Conservation (phyloP, 148 eudicot genomes). For the Vaccinium darrowii region DNA sequence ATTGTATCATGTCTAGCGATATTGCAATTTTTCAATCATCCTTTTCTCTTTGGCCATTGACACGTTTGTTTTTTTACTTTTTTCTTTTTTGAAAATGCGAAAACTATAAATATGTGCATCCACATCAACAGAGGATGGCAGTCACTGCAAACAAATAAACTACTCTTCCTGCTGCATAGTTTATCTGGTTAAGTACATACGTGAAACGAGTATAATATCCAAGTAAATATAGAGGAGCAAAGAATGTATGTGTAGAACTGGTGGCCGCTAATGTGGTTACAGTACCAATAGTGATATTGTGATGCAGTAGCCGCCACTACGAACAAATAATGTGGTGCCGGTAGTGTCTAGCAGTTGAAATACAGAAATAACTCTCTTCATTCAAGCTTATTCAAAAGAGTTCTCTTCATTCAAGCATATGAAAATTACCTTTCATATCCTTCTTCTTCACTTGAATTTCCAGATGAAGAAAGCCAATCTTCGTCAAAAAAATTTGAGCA, state of each 20-base stretch:
- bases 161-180: not conserved
- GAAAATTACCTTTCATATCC: conserved; percentile 61
- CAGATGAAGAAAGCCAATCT: conserved; percentile 91
- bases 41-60: not conserved
- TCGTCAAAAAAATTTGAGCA: conserved; percentile 78
- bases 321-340: not conserved
- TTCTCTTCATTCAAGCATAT: not conserved
- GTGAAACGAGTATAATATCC: not conserved
- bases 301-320: not conserved
- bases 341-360: not conserved
- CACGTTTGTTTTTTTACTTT: not conserved
- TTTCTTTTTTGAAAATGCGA: not conserved
- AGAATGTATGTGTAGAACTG: not conserved
- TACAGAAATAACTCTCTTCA: not conserved
- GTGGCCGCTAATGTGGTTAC: not conserved
- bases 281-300: not conserved
- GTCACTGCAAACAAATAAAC: not conserved
- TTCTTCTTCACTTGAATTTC: conserved; percentile 88
- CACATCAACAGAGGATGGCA: not conserved
- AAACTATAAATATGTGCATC: not conserved
- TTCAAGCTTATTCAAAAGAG: not conserved
- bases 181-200: not conserved
- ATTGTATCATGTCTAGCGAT: not conserved
- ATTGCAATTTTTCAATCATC: not conserved
- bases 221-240: not conserved